Evolutionary conservation across 306 rosid species (phyloP).

Genomic region (Abrus pulchellus): DNA sequence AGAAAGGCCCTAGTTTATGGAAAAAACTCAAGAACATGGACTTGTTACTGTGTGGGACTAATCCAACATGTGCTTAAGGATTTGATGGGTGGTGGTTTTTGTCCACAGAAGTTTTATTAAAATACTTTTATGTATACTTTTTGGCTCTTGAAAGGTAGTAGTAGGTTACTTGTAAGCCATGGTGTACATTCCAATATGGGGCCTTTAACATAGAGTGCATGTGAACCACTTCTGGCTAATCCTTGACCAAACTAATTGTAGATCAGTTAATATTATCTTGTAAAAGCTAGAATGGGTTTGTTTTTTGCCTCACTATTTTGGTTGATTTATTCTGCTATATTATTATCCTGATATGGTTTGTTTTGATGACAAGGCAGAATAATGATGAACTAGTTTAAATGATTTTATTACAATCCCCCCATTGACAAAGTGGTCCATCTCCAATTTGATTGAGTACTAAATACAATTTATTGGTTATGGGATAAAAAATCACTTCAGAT

Average conservation of each 20-base stretch:
- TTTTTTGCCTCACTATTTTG: constrained; percentile 34
- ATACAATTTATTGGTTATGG: too few relatives aligned
- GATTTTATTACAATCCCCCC: too few relatives aligned
- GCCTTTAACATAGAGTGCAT: constrained; percentile 19
- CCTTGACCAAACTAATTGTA: constrained; percentile 47
- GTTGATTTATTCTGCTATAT: background rate
- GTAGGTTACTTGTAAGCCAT: constrained; percentile 13
- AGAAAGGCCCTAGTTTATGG: constrained; percentile 63
- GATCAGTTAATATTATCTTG: constrained; percentile 40
- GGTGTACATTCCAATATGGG: constrained; percentile 45
- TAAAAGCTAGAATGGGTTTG: constrained; percentile 34
- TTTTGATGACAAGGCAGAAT: too few relatives aligned
- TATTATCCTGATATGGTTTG: background rate
- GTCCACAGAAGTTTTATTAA: constrained; percentile 17
- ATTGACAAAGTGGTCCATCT: too few relatives aligned
- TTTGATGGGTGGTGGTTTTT: background rate
- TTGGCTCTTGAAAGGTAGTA: constrained; percentile 26
- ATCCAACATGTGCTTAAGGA: constrained; percentile 54
- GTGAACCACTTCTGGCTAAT: constrained; percentile 3
- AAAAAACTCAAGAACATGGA: constrained; percentile 79
- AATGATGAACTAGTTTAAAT: too few relatives aligned
- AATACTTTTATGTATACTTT: constrained; percentile 41
- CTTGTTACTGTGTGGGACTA: constrained; percentile 74
- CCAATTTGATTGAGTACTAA: too few relatives aligned
- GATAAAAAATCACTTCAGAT: background rate